Evolutionary conservation across 1,284 basidiomycete species (phyloP), one percentile per base, ranked within the genome.

Genomic region (Taiwanofungus camphoratus): DNA sequence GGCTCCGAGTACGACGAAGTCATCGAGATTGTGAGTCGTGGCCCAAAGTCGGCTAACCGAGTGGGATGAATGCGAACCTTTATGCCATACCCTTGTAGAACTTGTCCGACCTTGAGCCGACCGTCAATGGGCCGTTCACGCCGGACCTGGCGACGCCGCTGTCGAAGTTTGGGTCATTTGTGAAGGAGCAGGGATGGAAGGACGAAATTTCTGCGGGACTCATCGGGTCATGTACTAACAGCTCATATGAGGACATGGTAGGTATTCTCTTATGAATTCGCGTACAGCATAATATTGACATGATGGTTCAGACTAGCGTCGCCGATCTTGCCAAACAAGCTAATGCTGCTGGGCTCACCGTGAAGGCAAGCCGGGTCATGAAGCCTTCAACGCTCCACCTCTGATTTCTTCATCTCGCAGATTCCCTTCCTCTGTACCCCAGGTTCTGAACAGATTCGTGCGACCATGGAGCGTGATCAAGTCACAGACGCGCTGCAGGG

Each of bases 171-270:
- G 85, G 82, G 26, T 58, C 71, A 3, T 83, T 95, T 58, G 74
- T 98, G 36, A 74, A 83, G 63, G 78, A 85, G 51, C 85, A 91
- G 62, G 86, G 86, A 19, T 97, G 92, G 87, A 91, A 92, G 60
- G 92, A 95, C 54, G 86, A 89, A 63, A 71, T 99, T 42, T 87
- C 89, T 20, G 94, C 93, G 20, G 86, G 82, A 29, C 73, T 98
- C 26, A 99, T 99, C 59, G 96, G 96, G 18, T 95, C 92, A 32
- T 99, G 96, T 67, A 99, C 96, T 32, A 99, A 99, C 68, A 94
- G 91, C 51, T 94, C 91, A 7, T 97, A 97, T 59, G 89, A 94
- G 63, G 92, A 94, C 61, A 89, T 95, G 90, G 90, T 85, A 57
- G 42, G 55, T 34, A 30, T 33, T 30, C 4, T 23, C 12, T 23